phyloP scores from a whole-genome alignment of 163 green algal genomes.

The Chloromonas sp. region DNA sequence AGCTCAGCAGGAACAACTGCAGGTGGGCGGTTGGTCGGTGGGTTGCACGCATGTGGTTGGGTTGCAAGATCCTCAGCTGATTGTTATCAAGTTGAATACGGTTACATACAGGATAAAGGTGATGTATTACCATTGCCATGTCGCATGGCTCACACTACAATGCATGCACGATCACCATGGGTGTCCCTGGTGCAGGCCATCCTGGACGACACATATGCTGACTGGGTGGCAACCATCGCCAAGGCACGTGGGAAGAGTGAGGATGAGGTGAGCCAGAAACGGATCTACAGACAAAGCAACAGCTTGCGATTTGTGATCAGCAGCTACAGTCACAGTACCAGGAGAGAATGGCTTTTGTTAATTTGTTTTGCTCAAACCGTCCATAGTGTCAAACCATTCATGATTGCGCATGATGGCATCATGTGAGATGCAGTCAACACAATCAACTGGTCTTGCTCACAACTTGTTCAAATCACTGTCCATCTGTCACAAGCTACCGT shows the following conservation, averaged over 20 bases:
- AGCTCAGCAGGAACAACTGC: slow-evolving; percentile 70
- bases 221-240: slow-evolving; percentile 61
- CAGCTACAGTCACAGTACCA: background rate
- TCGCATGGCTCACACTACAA: too few species aligned
- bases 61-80: too few species aligned
- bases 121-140: too few species aligned
- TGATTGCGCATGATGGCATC: too few species aligned
- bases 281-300: background rate
- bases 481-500: too few species aligned
- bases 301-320: background rate
- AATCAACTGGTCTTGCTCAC: too few species aligned
- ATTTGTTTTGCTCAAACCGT: background rate
- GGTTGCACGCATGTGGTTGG: too few species aligned
- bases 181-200: slow-evolving; percentile 54
- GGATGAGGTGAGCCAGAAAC: slow-evolving; percentile 26
- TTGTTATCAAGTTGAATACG: too few species aligned
- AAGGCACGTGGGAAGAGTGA: slow-evolving; percentile 43
- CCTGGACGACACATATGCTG: slow-evolving; percentile 77
- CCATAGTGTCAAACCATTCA: background rate
- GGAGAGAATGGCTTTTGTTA: background rate
- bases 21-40: slow-evolving; percentile 22
- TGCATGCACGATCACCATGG: background rate
- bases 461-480: too few species aligned
- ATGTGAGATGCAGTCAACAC: too few species aligned
- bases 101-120: too few species aligned